Conservation (phyloP, 192 early-diverging fungal genomes). For the Podila epicladia region DNA sequence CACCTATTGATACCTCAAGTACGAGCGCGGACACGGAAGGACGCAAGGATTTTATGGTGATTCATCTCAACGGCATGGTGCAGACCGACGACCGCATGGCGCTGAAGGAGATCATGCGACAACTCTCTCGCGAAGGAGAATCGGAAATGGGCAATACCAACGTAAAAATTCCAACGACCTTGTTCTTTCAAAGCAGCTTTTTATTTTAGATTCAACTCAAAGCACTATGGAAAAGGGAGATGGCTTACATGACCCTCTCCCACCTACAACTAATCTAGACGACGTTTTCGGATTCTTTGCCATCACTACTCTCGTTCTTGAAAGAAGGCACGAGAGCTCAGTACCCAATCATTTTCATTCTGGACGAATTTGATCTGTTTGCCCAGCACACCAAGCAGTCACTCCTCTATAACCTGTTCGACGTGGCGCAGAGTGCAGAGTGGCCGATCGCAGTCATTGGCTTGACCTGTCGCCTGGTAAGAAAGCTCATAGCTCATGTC, state of each 20-base stretch:
- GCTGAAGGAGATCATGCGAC: constrained; percentile 83
- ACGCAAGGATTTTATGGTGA: constrained; percentile 64
- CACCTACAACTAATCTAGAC: constrained; percentile 49
- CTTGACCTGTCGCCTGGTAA: constrained; percentile 76
- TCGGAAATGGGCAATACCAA: constrained; percentile 57
- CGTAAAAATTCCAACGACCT: constrained; percentile 15
- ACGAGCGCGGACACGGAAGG: constrained; percentile 1
- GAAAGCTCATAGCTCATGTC: not conserved
- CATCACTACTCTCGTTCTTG: constrained; percentile 70
- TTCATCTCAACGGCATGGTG: constrained; percentile 79
- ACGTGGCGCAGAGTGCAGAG: constrained; percentile 84
- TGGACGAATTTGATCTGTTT: constrained; percentile 96
- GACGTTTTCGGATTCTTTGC: constrained; percentile 78
- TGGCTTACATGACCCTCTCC: not conserved
- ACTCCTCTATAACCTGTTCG: constrained; percentile 94
- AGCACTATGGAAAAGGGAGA: not conserved
- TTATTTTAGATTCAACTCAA: not conserved
- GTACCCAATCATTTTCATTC: constrained; percentile 83
- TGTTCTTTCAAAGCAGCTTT: not conserved
- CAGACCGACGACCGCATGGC: constrained; percentile 88
- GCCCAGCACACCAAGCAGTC: constrained; percentile 92
- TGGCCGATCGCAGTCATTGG: constrained; percentile 91
- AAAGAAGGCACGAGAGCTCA: constrained; percentile 60
- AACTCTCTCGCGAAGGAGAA: constrained; percentile 71
- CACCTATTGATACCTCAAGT: not conserved